A percentile compares a stretch with the other conserved stretches of the same genome.
These are phyloP conservation scores for Eucalyptus rudis DNA, from an alignment of 345 rosid species.

Conservation along the genomic window DNA sequence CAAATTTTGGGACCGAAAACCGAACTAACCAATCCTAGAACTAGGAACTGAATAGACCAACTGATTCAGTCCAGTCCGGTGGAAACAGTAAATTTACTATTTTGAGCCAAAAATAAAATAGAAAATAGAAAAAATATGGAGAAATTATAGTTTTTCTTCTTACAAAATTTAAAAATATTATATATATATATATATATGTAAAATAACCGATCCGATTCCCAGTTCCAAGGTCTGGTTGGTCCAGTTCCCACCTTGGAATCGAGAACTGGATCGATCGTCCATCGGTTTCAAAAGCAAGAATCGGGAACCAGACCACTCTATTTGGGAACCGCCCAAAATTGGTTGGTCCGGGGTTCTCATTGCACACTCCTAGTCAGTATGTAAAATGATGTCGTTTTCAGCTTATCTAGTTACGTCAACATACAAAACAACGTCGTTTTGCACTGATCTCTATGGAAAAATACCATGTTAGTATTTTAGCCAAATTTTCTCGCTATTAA, in stretches of 20 bases:
- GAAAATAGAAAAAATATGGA: too few relatives aligned
- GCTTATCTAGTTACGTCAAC: too few relatives aligned
- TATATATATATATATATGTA: too few relatives aligned
- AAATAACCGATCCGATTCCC: rapidly evolving
- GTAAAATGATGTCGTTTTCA: too few relatives aligned
- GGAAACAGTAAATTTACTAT: too few relatives aligned
- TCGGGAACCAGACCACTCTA: rapidly evolving
- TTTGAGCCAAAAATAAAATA: too few relatives aligned
- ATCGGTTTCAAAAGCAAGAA: rapidly evolving
- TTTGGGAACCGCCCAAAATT: rapidly evolving
- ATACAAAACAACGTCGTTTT: rapidly evolving
- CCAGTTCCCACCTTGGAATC: rapidly evolving
- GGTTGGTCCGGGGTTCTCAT: rapidly evolving
- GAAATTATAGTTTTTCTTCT: too few relatives aligned
- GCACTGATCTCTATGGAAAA: too few relatives aligned
- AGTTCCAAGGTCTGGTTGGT: too few relatives aligned
- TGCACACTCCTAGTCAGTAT: rapidly evolving
- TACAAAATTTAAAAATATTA: too few relatives aligned
- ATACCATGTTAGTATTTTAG: too few relatives aligned
- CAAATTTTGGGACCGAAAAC: rapidly evolving
- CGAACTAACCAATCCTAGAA: rapidly evolving
- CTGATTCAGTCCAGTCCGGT: rapidly evolving
- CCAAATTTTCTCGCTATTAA: rapidly evolving
- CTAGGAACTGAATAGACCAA: rapidly evolving
- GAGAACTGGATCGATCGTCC: rapidly evolving